Conservation (phyloP, 495 filamentous ascomycete species). For the Xylaria castorea region DNA sequence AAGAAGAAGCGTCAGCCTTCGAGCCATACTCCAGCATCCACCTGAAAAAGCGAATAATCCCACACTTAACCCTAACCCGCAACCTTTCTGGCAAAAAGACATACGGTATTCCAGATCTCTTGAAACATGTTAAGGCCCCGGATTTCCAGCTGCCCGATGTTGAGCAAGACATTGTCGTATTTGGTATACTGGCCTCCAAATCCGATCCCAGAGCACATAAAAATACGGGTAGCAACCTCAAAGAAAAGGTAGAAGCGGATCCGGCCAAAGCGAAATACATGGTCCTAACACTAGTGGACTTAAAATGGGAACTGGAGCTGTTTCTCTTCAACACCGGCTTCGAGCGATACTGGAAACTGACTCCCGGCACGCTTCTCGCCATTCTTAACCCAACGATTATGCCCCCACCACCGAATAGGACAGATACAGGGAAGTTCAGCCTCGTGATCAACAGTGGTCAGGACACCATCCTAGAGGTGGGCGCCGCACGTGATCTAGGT, state of each 20-base stretch:
- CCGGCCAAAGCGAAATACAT: slow-evolving; percentile 82
- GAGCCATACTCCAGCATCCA: slow-evolving; percentile 88
- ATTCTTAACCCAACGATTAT: slow-evolving; percentile 93
- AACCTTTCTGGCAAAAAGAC: slow-evolving; percentile 77
- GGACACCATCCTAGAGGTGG: slow-evolving; percentile 90
- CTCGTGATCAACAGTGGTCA: slow-evolving; percentile 81
- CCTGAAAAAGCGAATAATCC: slow-evolving; percentile 84
- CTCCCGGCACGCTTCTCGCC: slow-evolving; percentile 84
- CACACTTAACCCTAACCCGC: slow-evolving; percentile 77
- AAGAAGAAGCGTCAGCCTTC: slow-evolving; percentile 60
- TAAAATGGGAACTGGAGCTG: slow-evolving; percentile 89
- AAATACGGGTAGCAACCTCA: slow-evolving; percentile 50
- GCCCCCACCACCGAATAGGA: slow-evolving; percentile 74
- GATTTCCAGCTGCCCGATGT: slow-evolving; percentile 85
- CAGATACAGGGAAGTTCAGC: slow-evolving; percentile 81
- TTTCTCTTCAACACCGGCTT: slow-evolving; percentile 93
- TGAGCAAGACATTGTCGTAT: slow-evolving; percentile 84
- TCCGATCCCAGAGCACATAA: slow-evolving; percentile 79
- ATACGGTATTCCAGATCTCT: slow-evolving; percentile 79
- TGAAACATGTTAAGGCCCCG: slow-evolving; percentile 81
- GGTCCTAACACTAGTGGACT: slow-evolving; percentile 84
- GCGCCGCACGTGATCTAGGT: slow-evolving; percentile 81
- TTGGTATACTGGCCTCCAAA: slow-evolving; percentile 86
- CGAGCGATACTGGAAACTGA: slow-evolving; percentile 87
- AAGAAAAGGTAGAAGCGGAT: slow-evolving; percentile 37